Evolutionary conservation across 441 rosid species (phyloP).

Genomic region (Bruguiera hainesii): DNA sequence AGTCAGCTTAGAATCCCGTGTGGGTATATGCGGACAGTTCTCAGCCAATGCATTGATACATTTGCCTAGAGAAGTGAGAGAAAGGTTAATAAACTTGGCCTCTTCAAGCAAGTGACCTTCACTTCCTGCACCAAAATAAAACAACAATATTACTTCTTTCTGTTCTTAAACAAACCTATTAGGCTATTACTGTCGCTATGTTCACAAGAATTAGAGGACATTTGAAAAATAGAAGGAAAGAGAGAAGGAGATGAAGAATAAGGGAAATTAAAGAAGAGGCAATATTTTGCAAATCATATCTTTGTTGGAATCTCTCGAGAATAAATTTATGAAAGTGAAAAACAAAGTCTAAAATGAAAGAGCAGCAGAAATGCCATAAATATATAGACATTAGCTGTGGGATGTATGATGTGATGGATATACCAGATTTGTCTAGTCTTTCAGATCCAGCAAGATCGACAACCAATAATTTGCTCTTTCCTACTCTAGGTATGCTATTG

Average conservation of each 20-base stretch:
- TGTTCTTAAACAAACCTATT: slow-evolving; percentile 1
- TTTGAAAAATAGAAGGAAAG: not conserved
- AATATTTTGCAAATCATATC: no score
- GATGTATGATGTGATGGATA: slow-evolving; percentile 3
- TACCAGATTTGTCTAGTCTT: slow-evolving; percentile 91
- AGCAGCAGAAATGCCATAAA: not conserved
- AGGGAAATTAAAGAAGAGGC: no score
- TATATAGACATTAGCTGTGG: slow-evolving; percentile 2
- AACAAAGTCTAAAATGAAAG: not conserved
- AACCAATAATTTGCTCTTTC: slow-evolving; percentile 85
- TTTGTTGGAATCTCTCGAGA: no score
- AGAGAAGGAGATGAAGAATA: no score
- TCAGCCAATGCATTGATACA: slow-evolving; percentile 98
- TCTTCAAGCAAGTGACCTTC: slow-evolving; percentile 87
- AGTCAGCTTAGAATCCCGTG: slow-evolving; percentile 87
- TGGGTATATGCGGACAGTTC: slow-evolving; percentile 82
- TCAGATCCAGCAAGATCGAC: slow-evolving; percentile 98
- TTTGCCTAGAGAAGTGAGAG: slow-evolving; percentile 83
- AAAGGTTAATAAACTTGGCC: slow-evolving; percentile 91
- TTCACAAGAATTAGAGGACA: not conserved
- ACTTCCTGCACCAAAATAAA: slow-evolving; percentile 51
- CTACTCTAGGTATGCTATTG: slow-evolving; percentile 49
- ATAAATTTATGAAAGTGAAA: not conserved
- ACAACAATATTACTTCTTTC: slow-evolving; percentile 2
- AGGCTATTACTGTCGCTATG: no score